Evolutionary conservation across 371 early-diverging fungal genomes (phyloP).

Genomic region (Vavraia culicis): DNA sequence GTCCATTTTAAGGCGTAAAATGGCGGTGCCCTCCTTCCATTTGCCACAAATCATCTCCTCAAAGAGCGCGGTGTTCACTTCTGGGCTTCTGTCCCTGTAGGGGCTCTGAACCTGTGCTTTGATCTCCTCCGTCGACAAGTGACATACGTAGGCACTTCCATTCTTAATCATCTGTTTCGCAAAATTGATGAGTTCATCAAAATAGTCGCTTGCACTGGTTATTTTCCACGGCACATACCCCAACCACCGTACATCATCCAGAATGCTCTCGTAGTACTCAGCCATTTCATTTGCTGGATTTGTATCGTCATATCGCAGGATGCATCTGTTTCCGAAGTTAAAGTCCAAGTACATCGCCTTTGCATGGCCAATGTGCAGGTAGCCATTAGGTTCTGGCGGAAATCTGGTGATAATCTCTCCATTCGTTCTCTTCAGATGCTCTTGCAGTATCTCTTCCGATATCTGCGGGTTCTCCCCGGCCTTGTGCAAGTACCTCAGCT

Average conservation of each 20-base stretch:
- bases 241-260: slow-evolving; percentile 81
- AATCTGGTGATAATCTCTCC: slow-evolving; percentile 86
- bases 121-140: slow-evolving; percentile 76
- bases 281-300: slow-evolving; percentile 94
- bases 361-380: slow-evolving; percentile 93
- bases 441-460: slow-evolving; percentile 60
- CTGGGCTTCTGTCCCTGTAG: slow-evolving; percentile 70
- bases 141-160: slow-evolving; percentile 86
- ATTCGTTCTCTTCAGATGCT: slow-evolving; percentile 72
- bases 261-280: slow-evolving; percentile 72
- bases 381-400: slow-evolving; percentile 93
- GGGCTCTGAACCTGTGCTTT: slow-evolving; percentile 65
- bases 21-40: slow-evolving; percentile 71
- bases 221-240: slow-evolving; percentile 77
- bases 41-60: slow-evolving; percentile 84
- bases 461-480: slow-evolving; percentile 90
- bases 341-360: slow-evolving; percentile 97
- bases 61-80: slow-evolving; percentile 72
- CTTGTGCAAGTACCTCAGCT: slow-evolving; percentile 55
- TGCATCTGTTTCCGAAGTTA: slow-evolving; percentile 69
- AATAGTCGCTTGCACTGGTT: slow-evolving; percentile 87
- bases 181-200: slow-evolving; percentile 44
- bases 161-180: slow-evolving; percentile 54
- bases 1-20: slow-evolving; percentile 95
- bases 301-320: slow-evolving; percentile 90